Base-by-base conservation (phyloP, 2,329 filamentous ascomycete species). In the Trichoderma sp. region DNA sequence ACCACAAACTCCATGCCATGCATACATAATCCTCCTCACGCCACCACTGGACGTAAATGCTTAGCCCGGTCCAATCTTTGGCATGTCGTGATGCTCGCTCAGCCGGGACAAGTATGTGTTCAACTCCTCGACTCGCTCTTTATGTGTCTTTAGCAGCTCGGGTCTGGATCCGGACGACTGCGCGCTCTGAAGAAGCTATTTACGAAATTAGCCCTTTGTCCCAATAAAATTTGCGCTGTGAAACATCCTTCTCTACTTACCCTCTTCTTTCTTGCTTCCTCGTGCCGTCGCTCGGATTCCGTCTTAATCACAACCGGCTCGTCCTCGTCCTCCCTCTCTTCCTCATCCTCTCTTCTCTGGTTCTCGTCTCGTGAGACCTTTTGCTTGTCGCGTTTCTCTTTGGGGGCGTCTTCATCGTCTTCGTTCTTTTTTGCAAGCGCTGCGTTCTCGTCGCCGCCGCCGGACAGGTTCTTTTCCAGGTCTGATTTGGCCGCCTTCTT, bases 21-120 rank as follows among this genome's bases (percentile, higher is more conserved):
- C 40, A 61, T 27, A 13, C n/a, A 14, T 43, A 27, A 49, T 49
- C n/a, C n/a, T 33, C 33, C 6, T 43, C 24, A 16, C 40, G 40
- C 19, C 37, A 19, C n/a, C 29, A 8, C 40, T 11, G 49, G 4
- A 14, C 35, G 13, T n/a, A 5, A 31, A 7, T 43, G 35, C 29
- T 58, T 81, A 89, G 49, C 87, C 87, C 0, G 87, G 87, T 13
- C 87, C 87, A 68, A 89, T 89, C 82, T 88, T 89, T 74, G 87
- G 87, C 94, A 99, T 99, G 79, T 99, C 96, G 80, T 99, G 95
- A 82, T 99, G 96, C 81, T 99, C 96, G 81, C 93, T 97, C 76
- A 99, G 81, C 73, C 90, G 92, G 73, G 93, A 96, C 43, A 99
- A 83, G 79, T 98, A 97, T 72, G 92, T 93, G 79, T 99, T 99